phyloP scores from a whole-genome alignment of 192 early-diverging fungal genomes.

The Chytriomyces sp. region DNA sequence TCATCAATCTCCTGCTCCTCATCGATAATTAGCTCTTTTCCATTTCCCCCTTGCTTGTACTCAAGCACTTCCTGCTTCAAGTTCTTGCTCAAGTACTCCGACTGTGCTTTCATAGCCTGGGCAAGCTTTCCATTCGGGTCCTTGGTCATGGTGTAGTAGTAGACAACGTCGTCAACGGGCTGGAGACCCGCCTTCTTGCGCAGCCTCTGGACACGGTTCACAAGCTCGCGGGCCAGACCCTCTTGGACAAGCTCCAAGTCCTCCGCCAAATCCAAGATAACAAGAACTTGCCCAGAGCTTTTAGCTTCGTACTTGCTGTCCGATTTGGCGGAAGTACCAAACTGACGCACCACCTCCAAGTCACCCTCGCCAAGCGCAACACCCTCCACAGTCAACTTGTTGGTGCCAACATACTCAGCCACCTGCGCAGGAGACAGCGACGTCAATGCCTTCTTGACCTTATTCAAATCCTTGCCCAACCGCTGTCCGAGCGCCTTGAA shows the following conservation, averaged over 20 bases:
- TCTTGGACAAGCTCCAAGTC: constrained; percentile 84
- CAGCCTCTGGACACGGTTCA: constrained; percentile 94
- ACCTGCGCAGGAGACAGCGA: constrained; percentile 73
- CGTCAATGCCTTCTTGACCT: constrained; percentile 84
- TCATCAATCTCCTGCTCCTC: constrained; percentile 64
- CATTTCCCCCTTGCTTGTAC: background rate
- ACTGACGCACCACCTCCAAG: constrained; percentile 80
- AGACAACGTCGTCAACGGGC: constrained; percentile 84
- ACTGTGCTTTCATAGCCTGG: constrained; percentile 71
- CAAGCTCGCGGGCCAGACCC: constrained; percentile 89
- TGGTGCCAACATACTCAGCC: constrained; percentile 73
- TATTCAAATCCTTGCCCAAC: constrained; percentile 85
- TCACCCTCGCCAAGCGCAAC: constrained; percentile 81
- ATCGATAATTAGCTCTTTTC: constrained; percentile 65
- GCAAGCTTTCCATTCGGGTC: constrained; percentile 72
- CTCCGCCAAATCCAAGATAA: constrained; percentile 83
- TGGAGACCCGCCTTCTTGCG: constrained; percentile 91
- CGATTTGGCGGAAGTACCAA: constrained; percentile 62
- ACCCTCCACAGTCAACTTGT: constrained; percentile 75
- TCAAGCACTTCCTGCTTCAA: constrained; percentile 63
- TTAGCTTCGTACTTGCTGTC: constrained; percentile 21
- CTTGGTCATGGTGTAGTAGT: constrained; percentile 78
- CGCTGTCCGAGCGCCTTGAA: constrained; percentile 85
- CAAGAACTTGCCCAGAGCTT: constrained; percentile 66
- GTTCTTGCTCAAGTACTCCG: constrained; percentile 67